Evolutionary conservation across 257 asterid genomes (phyloP).

Genomic region (Ophiorrhiza pumila): DNA sequence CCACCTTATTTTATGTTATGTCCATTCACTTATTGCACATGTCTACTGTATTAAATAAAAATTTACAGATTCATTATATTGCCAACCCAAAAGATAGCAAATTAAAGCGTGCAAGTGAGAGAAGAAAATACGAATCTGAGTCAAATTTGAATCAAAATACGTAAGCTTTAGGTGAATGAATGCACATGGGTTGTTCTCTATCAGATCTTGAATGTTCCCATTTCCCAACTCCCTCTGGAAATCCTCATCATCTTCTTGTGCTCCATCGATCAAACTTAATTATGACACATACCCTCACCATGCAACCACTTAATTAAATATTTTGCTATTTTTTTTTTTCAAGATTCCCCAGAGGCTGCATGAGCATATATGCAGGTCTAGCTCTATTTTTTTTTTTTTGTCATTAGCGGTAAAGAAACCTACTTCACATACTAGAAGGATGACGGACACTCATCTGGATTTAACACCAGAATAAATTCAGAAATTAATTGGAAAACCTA

Average conservation of each 20-base stretch:
- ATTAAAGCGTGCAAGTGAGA: constrained; percentile 14
- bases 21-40: constrained; percentile 11
- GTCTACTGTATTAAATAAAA: constrained; percentile 6
- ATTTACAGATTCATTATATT: too few species aligned
- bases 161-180: constrained; percentile 13
- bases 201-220: constrained; percentile 35
- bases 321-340: too few species aligned
- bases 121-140: constrained; percentile 21
- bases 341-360: neutral
- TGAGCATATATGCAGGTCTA: neutral
- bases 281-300: neutral
- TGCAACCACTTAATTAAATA: constrained; percentile 2
- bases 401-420: too few species aligned
- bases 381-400: too few species aligned
- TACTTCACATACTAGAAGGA: too few species aligned
- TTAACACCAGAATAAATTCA: too few species aligned
- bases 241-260: neutral
- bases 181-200: constrained; percentile 50
- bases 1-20: too few species aligned
- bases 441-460: too few species aligned
- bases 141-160: constrained; percentile 17
- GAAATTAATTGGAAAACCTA: too few species aligned
- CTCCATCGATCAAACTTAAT: neutral
- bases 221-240: constrained; percentile 13
- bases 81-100: constrained; percentile 53